phyloP scores from a whole-genome alignment of 208 protist genomes.

The Willaertia magna region DNA sequence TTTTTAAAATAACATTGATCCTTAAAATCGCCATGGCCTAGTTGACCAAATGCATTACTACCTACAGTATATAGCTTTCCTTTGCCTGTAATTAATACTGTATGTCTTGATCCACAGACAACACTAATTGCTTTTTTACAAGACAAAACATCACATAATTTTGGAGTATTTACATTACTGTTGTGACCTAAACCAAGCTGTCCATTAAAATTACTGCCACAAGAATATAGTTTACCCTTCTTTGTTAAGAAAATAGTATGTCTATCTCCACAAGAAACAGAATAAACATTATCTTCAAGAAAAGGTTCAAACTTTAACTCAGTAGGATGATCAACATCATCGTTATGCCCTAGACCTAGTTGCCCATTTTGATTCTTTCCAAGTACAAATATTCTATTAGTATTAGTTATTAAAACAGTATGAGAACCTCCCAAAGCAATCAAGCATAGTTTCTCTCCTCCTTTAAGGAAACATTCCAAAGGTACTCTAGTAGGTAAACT shows the following conservation, averaged over 20 bases:
- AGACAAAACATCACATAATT: not conserved
- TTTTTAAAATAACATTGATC: not conserved
- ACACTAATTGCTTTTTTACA: not conserved
- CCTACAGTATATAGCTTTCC: not conserved
- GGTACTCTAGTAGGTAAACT: not conserved
- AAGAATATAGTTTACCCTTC: not conserved
- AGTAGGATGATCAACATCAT: not conserved
- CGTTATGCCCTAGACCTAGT: not conserved
- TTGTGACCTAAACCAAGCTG: not conserved
- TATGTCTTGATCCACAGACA: not conserved
- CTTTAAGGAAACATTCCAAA: not conserved
- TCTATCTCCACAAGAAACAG: not conserved
- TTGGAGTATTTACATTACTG: not conserved
- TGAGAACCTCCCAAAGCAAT: not conserved
- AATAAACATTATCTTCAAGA: not conserved
- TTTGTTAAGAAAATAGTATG: not conserved
- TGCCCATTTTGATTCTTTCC: conserved; percentile 5
- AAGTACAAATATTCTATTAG: not conserved
- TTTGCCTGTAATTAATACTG: not conserved
- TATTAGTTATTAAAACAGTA: not conserved
- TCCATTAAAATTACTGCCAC: not conserved
- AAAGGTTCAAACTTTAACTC: not conserved
- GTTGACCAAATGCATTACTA: not conserved
- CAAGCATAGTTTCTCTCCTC: not conserved
- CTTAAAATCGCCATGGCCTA: not conserved